Base-by-base conservation (phyloP, 148 eudicot genomes). In the Rhododendron williamsianum region DNA sequence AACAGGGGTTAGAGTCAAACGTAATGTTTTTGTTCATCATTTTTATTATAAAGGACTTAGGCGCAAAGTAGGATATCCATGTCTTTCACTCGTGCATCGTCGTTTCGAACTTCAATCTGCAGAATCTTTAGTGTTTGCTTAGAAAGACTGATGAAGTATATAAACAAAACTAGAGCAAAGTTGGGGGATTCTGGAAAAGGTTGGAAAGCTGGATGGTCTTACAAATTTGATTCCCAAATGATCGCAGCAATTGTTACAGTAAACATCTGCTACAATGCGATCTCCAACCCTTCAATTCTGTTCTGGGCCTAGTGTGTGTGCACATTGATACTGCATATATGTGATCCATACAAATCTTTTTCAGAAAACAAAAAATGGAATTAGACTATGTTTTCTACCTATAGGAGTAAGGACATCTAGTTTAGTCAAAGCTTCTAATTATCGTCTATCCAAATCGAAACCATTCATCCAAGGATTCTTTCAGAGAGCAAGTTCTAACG, bases 271-370 rank as follows among this genome's bases (percentile, higher is more conserved):
- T 4, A 48, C 56, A 5, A n/a, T 11, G 19, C 18, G 9, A 23
- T 48, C 56, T 78, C 56, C 36, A 78, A 78, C 56, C 56, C 33
- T 45, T 78, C 58, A 36, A 45, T 78, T 49, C 35, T 41, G 80
- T 43, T 78, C 54, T 23, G 33, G 56, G 18, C 33, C 81, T 48
- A 23, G 11, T 21, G 21, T 78, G 21, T 78, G 19, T 25, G 56
- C 35, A 46, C 56, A 78, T 78, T 78, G 33, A 12, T 12, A 25
- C 81, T 78, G 81, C 81, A 46, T n/a, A 78, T 45, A 67, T 67
- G 18, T 1, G 35, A 67, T 25, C 69, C 25, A 3, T 41, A 12
- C 46, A 18, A 30, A 43, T 77, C 7, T 21, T 21, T 41, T 74
- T 13, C 3, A 74, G 23, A 36, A 35, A 74, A 72, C 35, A 4